Evolutionary conservation across 2,329 filamentous ascomycete species (phyloP).

Genomic region (Fusarium odoratissimum): DNA sequence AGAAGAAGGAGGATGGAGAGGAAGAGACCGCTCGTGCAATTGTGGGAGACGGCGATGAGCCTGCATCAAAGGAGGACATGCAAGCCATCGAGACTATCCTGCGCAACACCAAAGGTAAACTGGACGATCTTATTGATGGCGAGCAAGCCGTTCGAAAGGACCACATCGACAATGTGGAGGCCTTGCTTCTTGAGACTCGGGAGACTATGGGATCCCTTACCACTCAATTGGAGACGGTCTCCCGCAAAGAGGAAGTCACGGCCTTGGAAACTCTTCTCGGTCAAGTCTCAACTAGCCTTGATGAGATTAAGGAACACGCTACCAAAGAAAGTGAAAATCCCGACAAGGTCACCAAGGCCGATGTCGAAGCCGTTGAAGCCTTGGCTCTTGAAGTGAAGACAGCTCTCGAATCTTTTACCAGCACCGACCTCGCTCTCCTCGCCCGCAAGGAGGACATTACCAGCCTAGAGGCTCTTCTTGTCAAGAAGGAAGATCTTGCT

Average conservation of each 20-base stretch:
- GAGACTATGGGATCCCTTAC: slow-evolving; percentile 76
- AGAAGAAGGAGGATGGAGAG: slow-evolving; percentile 37
- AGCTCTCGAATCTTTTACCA: slow-evolving; percentile 76
- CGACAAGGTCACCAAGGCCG: slow-evolving; percentile 80
- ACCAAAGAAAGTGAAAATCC: slow-evolving; percentile 65
- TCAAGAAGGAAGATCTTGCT: slow-evolving; percentile 76
- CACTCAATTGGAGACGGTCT: slow-evolving; percentile 74
- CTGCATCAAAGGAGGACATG: slow-evolving; percentile 77
- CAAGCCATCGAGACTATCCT: slow-evolving; percentile 91
- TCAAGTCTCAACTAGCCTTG: slow-evolving; percentile 79
- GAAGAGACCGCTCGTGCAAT: slow-evolving; percentile 10
- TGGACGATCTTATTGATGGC: slow-evolving; percentile 82
- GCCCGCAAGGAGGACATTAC: slow-evolving; percentile 79
- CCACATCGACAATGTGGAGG: slow-evolving; percentile 74
- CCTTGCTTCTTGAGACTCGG: slow-evolving; percentile 76
- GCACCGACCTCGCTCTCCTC: slow-evolving; percentile 76
- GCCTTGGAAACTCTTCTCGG: slow-evolving; percentile 82
- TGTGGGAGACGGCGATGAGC: slow-evolving; percentile 47
- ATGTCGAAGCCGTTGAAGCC: slow-evolving; percentile 83
- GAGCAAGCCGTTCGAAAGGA: slow-evolving; percentile 77
- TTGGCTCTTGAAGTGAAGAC: slow-evolving; percentile 88
- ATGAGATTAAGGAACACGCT: slow-evolving; percentile 75
- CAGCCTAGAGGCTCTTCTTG: slow-evolving; percentile 73
- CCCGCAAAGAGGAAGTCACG: slow-evolving; percentile 82
- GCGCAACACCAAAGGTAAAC: slow-evolving; percentile 85